These are phyloP conservation scores for Mycena latifolia DNA, from an alignment of 768 basidiomycete species.

Conservation along the genomic window DNA sequence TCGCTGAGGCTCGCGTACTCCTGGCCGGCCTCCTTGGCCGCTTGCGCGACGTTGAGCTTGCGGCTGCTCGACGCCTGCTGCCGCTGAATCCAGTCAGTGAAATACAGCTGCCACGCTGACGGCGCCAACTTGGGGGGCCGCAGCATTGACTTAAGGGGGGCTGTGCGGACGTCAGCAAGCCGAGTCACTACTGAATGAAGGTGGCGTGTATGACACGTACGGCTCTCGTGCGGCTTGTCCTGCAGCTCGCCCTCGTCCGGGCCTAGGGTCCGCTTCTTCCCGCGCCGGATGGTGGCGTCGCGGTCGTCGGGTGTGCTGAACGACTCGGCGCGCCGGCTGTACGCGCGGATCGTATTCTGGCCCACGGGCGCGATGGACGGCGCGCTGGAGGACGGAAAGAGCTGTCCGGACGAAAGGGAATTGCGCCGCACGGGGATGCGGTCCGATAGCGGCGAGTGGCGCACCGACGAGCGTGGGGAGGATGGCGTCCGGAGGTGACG, in stretches of 20 bases:
- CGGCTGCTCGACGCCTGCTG: conserved; percentile 83
- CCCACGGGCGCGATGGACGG: conserved; percentile 64
- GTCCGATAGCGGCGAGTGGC: conserved; percentile 61
- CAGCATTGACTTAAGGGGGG: conserved; percentile 79
- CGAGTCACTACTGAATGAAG: conserved; percentile 22
- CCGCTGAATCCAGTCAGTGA: conserved; percentile 94
- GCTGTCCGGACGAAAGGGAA: conserved; percentile 61
- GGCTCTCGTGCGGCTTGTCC: conserved; percentile 56
- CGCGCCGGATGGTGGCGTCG: conserved; percentile 79
- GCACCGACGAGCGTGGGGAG: conserved; percentile 56
- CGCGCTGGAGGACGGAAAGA: conserved; percentile 81
- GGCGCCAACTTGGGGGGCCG: conserved; percentile 93
- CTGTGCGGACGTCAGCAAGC: conserved; percentile 49
- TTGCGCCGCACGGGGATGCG: conserved; percentile 58
- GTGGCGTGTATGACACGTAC: conserved; percentile 51
- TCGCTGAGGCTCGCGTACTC: conserved; percentile 84
- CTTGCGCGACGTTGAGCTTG: conserved; percentile 95
- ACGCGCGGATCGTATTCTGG: conserved; percentile 66
- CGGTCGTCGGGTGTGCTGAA: conserved; percentile 71
- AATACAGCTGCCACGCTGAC: conserved; percentile 97
- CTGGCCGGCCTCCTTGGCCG: conserved; percentile 93
- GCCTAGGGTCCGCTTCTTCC: conserved; percentile 57
- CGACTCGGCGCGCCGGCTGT: conserved; percentile 78
- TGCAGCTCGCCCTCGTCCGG: conserved; percentile 50
- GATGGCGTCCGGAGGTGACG: conserved; percentile 55